Conservation (phyloP, 2,329 filamentous ascomycete genomes). For the Neurospora sp. region DNA sequence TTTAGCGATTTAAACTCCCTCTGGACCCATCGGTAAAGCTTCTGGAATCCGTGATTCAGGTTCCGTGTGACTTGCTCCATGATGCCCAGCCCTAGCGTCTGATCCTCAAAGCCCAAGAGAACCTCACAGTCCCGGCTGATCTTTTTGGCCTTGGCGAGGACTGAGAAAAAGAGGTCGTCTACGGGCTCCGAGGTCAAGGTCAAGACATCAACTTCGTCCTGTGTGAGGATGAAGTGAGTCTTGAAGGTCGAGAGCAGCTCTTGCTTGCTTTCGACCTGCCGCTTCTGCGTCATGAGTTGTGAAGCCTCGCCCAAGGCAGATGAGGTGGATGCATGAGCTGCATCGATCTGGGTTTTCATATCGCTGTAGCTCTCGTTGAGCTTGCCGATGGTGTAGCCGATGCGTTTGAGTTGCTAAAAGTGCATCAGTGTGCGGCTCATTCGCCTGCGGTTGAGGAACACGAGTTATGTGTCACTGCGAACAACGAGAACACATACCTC, state of each 20-base stretch:
- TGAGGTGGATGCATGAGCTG: constrained; percentile 65
- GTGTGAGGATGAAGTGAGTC: constrained; percentile 73
- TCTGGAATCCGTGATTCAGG: constrained; percentile 85
- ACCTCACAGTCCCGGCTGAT: constrained; percentile 85
- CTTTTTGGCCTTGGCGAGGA: constrained; percentile 70
- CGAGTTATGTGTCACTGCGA: background rate
- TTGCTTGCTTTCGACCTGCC: constrained; percentile 70
- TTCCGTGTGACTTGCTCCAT: constrained; percentile 85
- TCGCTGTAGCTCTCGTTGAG: constrained; percentile 72
- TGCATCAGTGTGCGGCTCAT: background rate
- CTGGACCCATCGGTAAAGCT: constrained; percentile 91
- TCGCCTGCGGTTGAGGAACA: constrained; percentile 2
- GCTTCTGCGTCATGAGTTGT: constrained; percentile 61
- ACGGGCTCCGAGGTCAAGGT: constrained; percentile 75
- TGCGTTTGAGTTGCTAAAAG: constrained; percentile 70
- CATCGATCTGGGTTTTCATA: constrained; percentile 67
- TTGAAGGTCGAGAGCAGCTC: constrained; percentile 68
- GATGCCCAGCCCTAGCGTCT: constrained; percentile 77
- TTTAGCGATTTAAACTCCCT: constrained; percentile 87
- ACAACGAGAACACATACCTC: constrained; percentile 47
- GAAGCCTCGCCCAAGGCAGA: constrained; percentile 71
- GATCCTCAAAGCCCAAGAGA: constrained; percentile 80
- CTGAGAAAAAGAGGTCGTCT: constrained; percentile 72
- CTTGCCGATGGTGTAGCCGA: constrained; percentile 67
- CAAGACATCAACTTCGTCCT: constrained; percentile 66